Percentiles rank a stretch among this genome's conserved stretches.
Evolutionary conservation across 257 asterid species (phyloP).

Genomic region (Jaltomata sinuosa): DNA sequence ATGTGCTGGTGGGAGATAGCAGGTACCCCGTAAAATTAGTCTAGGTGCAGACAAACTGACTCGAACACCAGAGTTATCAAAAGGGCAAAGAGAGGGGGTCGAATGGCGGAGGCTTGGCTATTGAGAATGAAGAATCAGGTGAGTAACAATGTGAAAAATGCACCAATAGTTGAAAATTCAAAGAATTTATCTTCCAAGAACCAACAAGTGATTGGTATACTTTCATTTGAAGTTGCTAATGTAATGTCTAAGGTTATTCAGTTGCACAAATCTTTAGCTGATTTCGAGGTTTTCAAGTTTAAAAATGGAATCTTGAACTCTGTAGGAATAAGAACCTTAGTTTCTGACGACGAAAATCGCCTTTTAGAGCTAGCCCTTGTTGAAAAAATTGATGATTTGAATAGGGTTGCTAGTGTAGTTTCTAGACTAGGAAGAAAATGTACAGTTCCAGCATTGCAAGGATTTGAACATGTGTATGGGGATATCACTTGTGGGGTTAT

Average conservation of each 20-base stretch:
- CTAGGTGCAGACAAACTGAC: too few species aligned
- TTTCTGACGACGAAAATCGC: conserved; percentile 45
- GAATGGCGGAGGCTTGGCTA: conserved; percentile 49
- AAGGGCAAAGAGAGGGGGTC: too few species aligned
- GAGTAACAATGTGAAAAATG: conserved; percentile 56
- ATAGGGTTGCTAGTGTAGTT: conserved; percentile 57
- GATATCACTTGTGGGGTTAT: conserved; percentile 63
- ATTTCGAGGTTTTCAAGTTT: conserved; percentile 44
- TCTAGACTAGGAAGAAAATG: conserved; percentile 93
- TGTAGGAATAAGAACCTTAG: conserved; percentile 47
- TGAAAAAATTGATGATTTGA: conserved; percentile 83
- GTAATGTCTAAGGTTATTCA: conserved; percentile 79
- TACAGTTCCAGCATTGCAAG: conserved; percentile 68
- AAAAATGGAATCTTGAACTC: conserved; percentile 68
- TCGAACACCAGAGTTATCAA: too few species aligned
- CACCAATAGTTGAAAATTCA: conserved; percentile 49
- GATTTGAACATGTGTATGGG: conserved; percentile 88
- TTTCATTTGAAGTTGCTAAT: conserved; percentile 95
- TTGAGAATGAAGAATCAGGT: conserved; percentile 83
- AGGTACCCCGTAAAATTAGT: too few species aligned
- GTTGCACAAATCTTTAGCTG: conserved; percentile 64
- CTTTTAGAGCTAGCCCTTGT: conserved; percentile 56
- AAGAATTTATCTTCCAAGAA: conserved; percentile 31
- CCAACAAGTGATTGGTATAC: conserved; percentile 45
- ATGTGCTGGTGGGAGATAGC: too few species aligned